phyloP scores from a whole-genome alignment of 495 filamentous ascomycete species.

The Aspergillus ellipticus region DNA sequence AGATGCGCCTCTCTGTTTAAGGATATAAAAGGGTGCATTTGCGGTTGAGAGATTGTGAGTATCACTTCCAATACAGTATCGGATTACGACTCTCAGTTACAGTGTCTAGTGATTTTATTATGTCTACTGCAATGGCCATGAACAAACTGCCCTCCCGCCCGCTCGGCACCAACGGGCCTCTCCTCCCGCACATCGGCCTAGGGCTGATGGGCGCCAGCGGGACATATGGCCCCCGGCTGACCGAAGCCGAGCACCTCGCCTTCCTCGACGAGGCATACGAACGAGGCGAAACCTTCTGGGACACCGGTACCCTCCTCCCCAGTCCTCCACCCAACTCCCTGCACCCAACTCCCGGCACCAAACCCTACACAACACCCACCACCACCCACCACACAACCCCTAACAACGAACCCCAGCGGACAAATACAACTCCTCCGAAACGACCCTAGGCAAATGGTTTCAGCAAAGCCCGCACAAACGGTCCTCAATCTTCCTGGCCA shows the following conservation, averaged over 20 bases:
- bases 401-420: no score
- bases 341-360: no score
- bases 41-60: background rate
- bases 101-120: no score
- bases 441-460: slow-evolving; percentile 56
- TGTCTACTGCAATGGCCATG: background rate
- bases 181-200: slow-evolving; percentile 51
- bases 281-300: slow-evolving; percentile 57
- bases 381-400: no score
- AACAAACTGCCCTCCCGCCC: slow-evolving; percentile 31
- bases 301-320: slow-evolving; percentile 33
- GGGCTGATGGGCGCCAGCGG: slow-evolving; percentile 54
- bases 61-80: no score
- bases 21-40: background rate
- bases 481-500: slow-evolving; percentile 54
- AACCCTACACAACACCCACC: no score
- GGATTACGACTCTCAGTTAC: no score
- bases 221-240: slow-evolving; percentile 38
- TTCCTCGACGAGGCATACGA: slow-evolving; percentile 48
- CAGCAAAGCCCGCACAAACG: slow-evolving; percentile 48
- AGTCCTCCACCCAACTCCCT: no score
- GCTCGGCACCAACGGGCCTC: slow-evolving; percentile 53
- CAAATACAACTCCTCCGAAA: slow-evolving; percentile 38
- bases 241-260: slow-evolving; percentile 35
- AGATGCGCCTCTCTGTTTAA: background rate